phyloP scores from a whole-genome alignment of 805 yeast species.

The Cyberlindnera nakhonratchasimensis region DNA sequence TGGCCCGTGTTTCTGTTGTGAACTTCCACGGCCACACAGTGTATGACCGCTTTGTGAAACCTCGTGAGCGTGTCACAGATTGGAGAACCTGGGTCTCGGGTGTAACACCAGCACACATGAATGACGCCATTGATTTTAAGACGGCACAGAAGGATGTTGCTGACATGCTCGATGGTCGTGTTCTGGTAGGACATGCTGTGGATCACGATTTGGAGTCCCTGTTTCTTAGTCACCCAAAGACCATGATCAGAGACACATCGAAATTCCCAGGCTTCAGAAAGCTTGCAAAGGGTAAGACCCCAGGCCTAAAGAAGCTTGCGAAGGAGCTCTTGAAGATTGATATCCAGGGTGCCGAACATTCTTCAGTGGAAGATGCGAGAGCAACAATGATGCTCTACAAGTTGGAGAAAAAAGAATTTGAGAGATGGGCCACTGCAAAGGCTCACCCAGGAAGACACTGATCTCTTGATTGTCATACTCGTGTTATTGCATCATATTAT shows the following conservation, averaged over 20 bases:
- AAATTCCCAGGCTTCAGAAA: slow-evolving; percentile 54
- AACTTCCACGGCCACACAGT: slow-evolving; percentile 73
- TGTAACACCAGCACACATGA: slow-evolving; percentile 66
- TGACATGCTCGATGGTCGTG: slow-evolving; percentile 48
- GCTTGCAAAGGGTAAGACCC: slow-evolving; percentile 64
- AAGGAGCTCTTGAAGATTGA: slow-evolving; percentile 51
- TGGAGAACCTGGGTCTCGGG: slow-evolving; percentile 96
- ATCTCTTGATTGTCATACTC: too few species aligned
- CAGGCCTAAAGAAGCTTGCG: slow-evolving; percentile 65
- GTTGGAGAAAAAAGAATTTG: slow-evolving; percentile 59
- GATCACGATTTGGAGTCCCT: slow-evolving; percentile 73
- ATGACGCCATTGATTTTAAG: slow-evolving; percentile 59
- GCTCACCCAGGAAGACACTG: slow-evolving; percentile 3
- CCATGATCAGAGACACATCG: slow-evolving; percentile 71
- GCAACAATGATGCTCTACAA: slow-evolving; percentile 83
- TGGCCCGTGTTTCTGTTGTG: slow-evolving; percentile 86
- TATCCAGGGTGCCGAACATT: slow-evolving; percentile 74
- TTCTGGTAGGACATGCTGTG: slow-evolving; percentile 83
- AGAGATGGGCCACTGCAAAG: slow-evolving; percentile 29
- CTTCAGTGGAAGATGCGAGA: slow-evolving; percentile 87
- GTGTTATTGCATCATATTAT: not conserved
- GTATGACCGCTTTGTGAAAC: slow-evolving; percentile 72
- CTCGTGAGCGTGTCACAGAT: slow-evolving; percentile 73
- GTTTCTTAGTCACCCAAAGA: slow-evolving; percentile 61
- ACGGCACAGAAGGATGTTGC: slow-evolving; percentile 60